Percentiles rank a stretch among this genome's conserved stretches.
phyloP scores from a whole-genome alignment of 495 filamentous ascomycete genomes.

The Daldinia bambusicola region DNA sequence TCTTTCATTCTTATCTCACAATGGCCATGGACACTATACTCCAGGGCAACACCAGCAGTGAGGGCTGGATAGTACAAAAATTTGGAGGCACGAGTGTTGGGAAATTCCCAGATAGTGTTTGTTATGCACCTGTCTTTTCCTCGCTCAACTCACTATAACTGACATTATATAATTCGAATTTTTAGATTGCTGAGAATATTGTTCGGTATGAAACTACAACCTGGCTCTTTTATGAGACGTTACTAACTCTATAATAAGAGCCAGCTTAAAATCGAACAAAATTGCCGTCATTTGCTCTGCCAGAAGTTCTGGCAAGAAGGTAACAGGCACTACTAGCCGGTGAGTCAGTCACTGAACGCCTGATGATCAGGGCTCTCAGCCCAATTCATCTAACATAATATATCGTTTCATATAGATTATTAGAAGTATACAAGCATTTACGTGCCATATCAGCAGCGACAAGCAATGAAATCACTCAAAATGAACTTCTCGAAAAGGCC shows the following conservation, averaged over 20 bases:
- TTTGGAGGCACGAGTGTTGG: conserved; percentile 78
- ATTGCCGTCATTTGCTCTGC: conserved; percentile 95
- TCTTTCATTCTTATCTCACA: not conserved
- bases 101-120: conserved; percentile 54
- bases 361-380: not conserved
- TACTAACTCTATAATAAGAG: conserved; percentile 59
- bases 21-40: conserved; percentile 38
- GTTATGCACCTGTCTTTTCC: conserved; percentile 28
- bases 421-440: conserved; percentile 71
- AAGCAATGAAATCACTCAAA: conserved; percentile 67
- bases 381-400: conserved; percentile 33
- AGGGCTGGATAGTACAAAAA: conserved; percentile 83
- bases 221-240: not conserved
- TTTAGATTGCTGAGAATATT: conserved; percentile 76
- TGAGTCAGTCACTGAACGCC: conserved; percentile 66
- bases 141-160: conserved; percentile 22
- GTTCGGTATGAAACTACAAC: conserved; percentile 65
- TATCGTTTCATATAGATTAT: conserved; percentile 49
- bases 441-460: conserved; percentile 73
- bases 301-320: conserved; percentile 87
- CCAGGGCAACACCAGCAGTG: conserved; percentile 49
- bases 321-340: conserved; percentile 93
- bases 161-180: conserved; percentile 36
- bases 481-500: conserved; percentile 76
- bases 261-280: conserved; percentile 70